These are phyloP conservation scores for Quercus phellos DNA, from an alignment of 331 rosid genomes.

Conservation along the genomic window DNA sequence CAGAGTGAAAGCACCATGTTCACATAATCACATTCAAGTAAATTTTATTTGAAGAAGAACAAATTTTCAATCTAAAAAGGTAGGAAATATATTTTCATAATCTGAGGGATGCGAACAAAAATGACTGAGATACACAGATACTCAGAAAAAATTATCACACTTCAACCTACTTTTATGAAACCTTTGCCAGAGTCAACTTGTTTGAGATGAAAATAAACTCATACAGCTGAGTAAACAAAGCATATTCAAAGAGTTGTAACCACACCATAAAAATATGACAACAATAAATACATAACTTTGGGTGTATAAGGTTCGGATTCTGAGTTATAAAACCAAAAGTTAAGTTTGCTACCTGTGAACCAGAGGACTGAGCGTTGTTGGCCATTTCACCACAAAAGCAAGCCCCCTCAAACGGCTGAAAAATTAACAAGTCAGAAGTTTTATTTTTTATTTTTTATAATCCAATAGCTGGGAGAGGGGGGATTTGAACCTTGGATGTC, in stretches of 20 bases:
- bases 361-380: slow-evolving; percentile 62
- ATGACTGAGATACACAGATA: background rate
- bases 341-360: slow-evolving; percentile 58
- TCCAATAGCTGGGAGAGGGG: no score
- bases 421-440: background rate
- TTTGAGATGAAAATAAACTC: background rate
- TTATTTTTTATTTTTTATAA: no score
- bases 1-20: background rate
- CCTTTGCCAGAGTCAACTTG: background rate
- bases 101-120: background rate
- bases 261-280: background rate
- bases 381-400: slow-evolving; percentile 53
- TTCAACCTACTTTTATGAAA: background rate
- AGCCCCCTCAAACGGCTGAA: slow-evolving; percentile 29
- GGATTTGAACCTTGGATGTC: no score
- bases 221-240: background rate
- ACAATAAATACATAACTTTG: background rate
- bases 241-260: background rate
- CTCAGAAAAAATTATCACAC: background rate
- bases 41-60: background rate
- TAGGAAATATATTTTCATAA: background rate
- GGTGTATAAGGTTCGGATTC: background rate
- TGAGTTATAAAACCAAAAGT: background rate
- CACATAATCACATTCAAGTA: background rate
- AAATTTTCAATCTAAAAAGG: background rate